phyloP scores from a whole-genome alignment of 1,284 basidiomycete genomes.

The Apiotrichum siamense region DNA sequence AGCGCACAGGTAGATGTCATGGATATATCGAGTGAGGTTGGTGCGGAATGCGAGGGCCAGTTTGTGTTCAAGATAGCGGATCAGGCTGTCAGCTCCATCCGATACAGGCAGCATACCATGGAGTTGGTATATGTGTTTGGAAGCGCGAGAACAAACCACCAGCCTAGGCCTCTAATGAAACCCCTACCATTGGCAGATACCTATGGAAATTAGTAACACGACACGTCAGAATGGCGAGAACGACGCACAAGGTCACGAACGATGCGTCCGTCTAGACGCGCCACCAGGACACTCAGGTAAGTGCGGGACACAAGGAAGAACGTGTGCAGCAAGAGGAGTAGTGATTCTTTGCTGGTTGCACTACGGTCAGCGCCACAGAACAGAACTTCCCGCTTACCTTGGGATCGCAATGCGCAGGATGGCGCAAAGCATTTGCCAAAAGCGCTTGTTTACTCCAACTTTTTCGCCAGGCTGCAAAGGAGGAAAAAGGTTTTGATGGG shows the following conservation, averaged over 20 bases:
- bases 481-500: slow-evolving; percentile 31
- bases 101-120: slow-evolving; percentile 59
- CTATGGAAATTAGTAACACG: slow-evolving; percentile 35
- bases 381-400: slow-evolving; percentile 23
- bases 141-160: slow-evolving; percentile 86
- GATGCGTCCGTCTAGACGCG: slow-evolving; percentile 80
- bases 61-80: slow-evolving; percentile 85
- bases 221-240: background rate
- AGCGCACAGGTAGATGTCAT: slow-evolving; percentile 81
- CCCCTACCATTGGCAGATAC: slow-evolving; percentile 77
- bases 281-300: slow-evolving; percentile 78
- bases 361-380: slow-evolving; percentile 40
- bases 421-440: slow-evolving; percentile 70
- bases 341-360: slow-evolving; percentile 65
- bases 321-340: slow-evolving; percentile 73
- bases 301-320: slow-evolving; percentile 83
- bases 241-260: slow-evolving; percentile 71
- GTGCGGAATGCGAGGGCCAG: slow-evolving; percentile 79
- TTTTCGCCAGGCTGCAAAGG: slow-evolving; percentile 49
- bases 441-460: slow-evolving; percentile 69
- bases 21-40: slow-evolving; percentile 81
- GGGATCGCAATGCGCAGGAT: slow-evolving; percentile 72
- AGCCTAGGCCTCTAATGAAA: slow-evolving; percentile 72
- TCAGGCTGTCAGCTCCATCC: slow-evolving; percentile 49
- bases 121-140: slow-evolving; percentile 95